Evolutionary conservation across 306 rosid species (phyloP).

Genomic region (Calophaca sinica): DNA sequence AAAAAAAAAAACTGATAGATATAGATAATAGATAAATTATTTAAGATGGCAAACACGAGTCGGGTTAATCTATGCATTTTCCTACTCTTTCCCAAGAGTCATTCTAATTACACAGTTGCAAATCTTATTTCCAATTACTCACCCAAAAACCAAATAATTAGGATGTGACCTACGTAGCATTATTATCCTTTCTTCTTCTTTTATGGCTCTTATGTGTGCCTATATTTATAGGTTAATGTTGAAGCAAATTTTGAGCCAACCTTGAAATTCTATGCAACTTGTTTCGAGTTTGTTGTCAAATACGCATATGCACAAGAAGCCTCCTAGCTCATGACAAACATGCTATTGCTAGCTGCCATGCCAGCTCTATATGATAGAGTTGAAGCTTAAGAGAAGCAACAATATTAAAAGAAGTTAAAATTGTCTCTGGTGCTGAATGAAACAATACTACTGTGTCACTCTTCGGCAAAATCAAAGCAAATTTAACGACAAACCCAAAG

Average conservation of each 20-base stretch:
- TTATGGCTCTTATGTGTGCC: too few species aligned
- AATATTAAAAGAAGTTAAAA: constrained; percentile 19
- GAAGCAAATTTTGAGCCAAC: constrained; percentile 25
- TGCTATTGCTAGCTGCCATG: constrained; percentile 24
- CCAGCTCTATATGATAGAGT: constrained; percentile 28
- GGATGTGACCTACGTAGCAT: too few species aligned
- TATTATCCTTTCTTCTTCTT: too few species aligned
- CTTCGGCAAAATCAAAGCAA: constrained; percentile 56
- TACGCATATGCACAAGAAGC: not conserved
- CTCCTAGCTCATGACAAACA: not conserved
- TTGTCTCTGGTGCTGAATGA: constrained; percentile 41
- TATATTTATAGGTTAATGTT: not conserved
- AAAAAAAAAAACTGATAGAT: too few species aligned
- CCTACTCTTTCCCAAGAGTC: too few species aligned
- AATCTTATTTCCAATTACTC: too few species aligned
- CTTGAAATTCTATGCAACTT: constrained; percentile 25
- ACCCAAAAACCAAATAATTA: too few species aligned
- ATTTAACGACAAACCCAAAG: constrained; percentile 57
- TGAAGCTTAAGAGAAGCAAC: not conserved
- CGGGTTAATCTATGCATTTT: too few species aligned
- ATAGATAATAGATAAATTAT: too few species aligned
- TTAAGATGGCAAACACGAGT: too few species aligned
- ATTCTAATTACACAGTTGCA: too few species aligned
- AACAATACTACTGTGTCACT: constrained; percentile 42
- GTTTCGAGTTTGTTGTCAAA: not conserved